phyloP scores from a whole-genome alignment of 176 grass and related monocot species.

The Cenchrus fungigraminus region DNA sequence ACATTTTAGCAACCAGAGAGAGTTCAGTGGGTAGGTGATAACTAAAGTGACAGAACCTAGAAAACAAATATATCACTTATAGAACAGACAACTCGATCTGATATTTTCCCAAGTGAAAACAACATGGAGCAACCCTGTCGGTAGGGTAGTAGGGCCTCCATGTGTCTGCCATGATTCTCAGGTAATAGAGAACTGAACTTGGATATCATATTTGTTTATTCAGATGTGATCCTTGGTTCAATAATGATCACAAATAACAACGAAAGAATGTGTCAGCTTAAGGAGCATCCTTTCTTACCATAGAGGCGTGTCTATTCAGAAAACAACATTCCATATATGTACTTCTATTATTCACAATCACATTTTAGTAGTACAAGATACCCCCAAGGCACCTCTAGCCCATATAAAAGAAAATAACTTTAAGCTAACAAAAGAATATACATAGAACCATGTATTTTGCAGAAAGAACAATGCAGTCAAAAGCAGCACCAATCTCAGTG shows the following conservation, averaged over 20 bases:
- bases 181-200: conserved; percentile 12
- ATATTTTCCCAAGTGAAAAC: conserved; percentile 33
- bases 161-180: conserved; percentile 32
- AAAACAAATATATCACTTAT: conserved; percentile 30
- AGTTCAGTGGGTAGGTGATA: conserved; percentile 39
- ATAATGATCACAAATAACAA: conserved; percentile 7
- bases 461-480: neutral
- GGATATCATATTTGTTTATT: conserved; percentile 21
- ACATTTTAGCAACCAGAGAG: conserved; percentile 33
- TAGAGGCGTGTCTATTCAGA: conserved; percentile 20
- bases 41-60: conserved; percentile 42
- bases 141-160: conserved; percentile 8
- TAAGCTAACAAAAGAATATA: neutral
- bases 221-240: conserved; percentile 27
- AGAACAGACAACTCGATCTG: conserved; percentile 12
- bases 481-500: neutral
- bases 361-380: conserved; percentile 2
- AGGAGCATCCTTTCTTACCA: conserved; percentile 8
- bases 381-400: neutral
- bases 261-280: neutral
- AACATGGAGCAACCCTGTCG: conserved; percentile 11
- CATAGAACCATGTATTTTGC: neutral
- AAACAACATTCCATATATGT: conserved; percentile 21
- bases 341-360: neutral
- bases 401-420: conserved; percentile 11